Conservation (phyloP, 352 stramenopile species). For the Globisporangium takayamanum region DNA sequence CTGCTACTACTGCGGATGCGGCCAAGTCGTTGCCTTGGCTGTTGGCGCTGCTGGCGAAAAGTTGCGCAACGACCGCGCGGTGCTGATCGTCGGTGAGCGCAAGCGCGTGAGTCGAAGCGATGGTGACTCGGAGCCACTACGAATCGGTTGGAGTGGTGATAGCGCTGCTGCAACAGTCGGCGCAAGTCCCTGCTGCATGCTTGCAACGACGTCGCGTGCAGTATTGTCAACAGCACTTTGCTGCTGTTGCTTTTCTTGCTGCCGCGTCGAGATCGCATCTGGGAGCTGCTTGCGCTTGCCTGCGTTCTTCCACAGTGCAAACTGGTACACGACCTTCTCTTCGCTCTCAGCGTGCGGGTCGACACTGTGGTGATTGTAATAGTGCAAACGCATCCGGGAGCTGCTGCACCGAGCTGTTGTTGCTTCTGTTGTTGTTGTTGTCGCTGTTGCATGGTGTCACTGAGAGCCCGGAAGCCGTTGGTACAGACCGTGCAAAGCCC, state of each 20-base stretch:
- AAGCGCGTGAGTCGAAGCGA: conserved; percentile 6
- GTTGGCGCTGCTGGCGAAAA: background rate
- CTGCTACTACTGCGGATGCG: background rate
- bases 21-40: background rate
- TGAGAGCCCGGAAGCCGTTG: conserved; percentile 8
- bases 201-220: background rate
- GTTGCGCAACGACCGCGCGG: conserved; percentile 1
- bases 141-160: background rate
- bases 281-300: conserved; percentile 31
- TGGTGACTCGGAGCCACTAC: background rate
- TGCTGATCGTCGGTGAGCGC: conserved; percentile 14
- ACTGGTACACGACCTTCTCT: conserved; percentile 33
- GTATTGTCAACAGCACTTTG: background rate
- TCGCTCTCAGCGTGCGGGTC: conserved; percentile 11
- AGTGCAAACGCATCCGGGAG: too few relatives aligned
- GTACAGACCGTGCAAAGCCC: conserved; percentile 23
- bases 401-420: conserved; percentile 2
- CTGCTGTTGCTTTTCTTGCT: conserved; percentile 1
- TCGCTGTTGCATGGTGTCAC: background rate
- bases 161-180: background rate
- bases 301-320: conserved; percentile 58
- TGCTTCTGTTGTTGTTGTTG: conserved; percentile 1
- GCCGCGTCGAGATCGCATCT: conserved; percentile 36
- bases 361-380: too few relatives aligned
- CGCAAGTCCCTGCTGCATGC: background rate